Base-by-base conservation (phyloP, 2,329 filamentous ascomycete genomes). In the Cladosporium oxysporum region DNA sequence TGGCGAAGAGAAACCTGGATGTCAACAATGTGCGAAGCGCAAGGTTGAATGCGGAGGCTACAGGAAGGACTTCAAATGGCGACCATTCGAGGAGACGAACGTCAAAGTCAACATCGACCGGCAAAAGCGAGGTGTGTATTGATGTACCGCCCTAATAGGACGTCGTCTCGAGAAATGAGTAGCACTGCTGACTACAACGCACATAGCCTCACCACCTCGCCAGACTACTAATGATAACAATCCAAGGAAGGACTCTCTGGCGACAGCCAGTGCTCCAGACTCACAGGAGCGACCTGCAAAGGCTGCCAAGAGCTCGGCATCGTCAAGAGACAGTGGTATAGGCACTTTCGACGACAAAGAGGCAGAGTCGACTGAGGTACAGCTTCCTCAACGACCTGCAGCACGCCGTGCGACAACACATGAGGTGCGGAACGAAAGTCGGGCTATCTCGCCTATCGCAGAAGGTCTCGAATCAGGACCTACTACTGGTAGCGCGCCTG, bases 31-130 rank as follows among this genome's bases (percentile, higher is more conserved):
- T 74, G 81, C 86, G 55, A 86, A 85, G 71, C 83, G 89, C 62
- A 87, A 84, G 68, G 88, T 91, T 26, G 75, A 80, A 3, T 91
- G 89, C 74, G 89, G 88, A 66, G 89, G 89, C 41, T 91, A 91
- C 78, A 90, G 87, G 76, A 91, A 90, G 75, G 87, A 90, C 75
- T 91, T 90, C 79, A 91, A 91, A 81, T 91, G 89, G 89, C 82
- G 88, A 62, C 84, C 88, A 0, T 90, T 90, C 71, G 88, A 89
- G 72, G 88, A 91, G 69, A 83, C 85, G 57, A 87, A 79, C 64
- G 82, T 88, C 69, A 77, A 78, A 23, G 77, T 78, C 60, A 85
- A 83, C 68, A 70, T 73, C 29, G 73, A 73, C 50, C 84, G 82
- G 71, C 68, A 78, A 49, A 84, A 81, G 73, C 85, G 83, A 78